A percentile compares a stretch with the other conserved stretches of the same genome.
Evolutionary conservation across 495 filamentous ascomycete genomes (phyloP).

Genomic region (Margaritispora aquatica): DNA sequence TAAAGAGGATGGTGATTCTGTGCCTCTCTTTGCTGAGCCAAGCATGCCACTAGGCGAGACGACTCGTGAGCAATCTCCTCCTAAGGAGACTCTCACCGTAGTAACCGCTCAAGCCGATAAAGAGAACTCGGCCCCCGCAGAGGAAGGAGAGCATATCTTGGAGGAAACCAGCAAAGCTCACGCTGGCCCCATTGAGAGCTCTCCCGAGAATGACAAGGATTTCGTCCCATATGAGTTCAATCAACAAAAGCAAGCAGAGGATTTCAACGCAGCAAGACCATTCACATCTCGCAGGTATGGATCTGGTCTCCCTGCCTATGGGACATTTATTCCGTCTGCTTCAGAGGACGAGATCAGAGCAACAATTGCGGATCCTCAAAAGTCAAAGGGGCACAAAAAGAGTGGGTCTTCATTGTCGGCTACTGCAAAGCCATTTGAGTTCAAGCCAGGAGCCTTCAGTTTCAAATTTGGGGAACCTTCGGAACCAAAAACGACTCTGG

Average conservation of each 20-base stretch:
- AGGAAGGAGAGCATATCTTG: slow-evolving; percentile 1
- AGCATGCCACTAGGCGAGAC: slow-evolving; percentile 45
- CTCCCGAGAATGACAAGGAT: slow-evolving; percentile 30
- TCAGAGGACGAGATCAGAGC: slow-evolving; percentile 17
- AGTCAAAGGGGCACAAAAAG: slow-evolving; percentile 34
- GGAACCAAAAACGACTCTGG: slow-evolving; percentile 13
- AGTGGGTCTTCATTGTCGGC: slow-evolving; percentile 59
- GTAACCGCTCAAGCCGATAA: slow-evolving; percentile 27
- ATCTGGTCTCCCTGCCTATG: slow-evolving; percentile 25
- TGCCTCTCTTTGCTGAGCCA: slow-evolving; percentile 58
- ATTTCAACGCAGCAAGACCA: slow-evolving; percentile 31
- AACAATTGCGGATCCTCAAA: slow-evolving; percentile 20
- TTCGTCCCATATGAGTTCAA: slow-evolving; percentile 39
- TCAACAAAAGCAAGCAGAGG: slow-evolving; percentile 31
- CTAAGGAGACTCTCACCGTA: slow-evolving; percentile 19
- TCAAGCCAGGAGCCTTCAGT: slow-evolving; percentile 38
- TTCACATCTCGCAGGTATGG: slow-evolving; percentile 22
- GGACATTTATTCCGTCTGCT: slow-evolving; percentile 5
- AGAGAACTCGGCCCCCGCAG: slow-evolving; percentile 22
- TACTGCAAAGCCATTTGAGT: slow-evolving; percentile 59
- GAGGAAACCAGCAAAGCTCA: slow-evolving; percentile 4
- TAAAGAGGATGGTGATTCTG: slow-evolving; percentile 55
- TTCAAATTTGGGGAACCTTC: slow-evolving; percentile 28
- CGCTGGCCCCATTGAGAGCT: slow-evolving; percentile 24
- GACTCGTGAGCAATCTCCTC: slow-evolving; percentile 31